Evolutionary conservation across 2,329 filamentous ascomycete species (phyloP).

Genomic region (Blumeriella jaapii): DNA sequence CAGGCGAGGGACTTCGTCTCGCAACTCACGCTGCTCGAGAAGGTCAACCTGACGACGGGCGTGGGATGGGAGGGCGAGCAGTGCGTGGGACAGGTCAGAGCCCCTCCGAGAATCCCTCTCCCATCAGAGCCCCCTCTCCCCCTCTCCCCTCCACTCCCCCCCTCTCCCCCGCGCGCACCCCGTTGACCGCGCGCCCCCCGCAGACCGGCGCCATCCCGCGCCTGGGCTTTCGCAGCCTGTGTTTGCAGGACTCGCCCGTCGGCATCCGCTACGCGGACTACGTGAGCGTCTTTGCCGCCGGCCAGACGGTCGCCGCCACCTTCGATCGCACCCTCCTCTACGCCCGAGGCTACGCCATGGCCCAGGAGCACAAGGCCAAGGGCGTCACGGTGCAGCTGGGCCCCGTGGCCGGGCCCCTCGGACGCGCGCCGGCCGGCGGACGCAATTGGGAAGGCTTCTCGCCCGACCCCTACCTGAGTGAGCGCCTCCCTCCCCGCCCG

Average conservation of each 20-base stretch:
- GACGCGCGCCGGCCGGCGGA: slow-evolving; percentile 54
- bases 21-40: slow-evolving; percentile 68
- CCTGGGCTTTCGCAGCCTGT: slow-evolving; percentile 26
- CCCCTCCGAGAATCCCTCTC: too few relatives aligned
- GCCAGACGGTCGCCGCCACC: slow-evolving; percentile 56
- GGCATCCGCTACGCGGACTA: slow-evolving; percentile 44
- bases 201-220: slow-evolving; percentile 24
- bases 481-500: too few relatives aligned
- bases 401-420: slow-evolving; percentile 62
- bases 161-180: too few relatives aligned
- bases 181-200: too few relatives aligned
- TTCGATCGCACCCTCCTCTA: slow-evolving; percentile 54
- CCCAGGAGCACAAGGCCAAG: slow-evolving; percentile 58
- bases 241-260: slow-evolving; percentile 27
- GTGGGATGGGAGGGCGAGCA: slow-evolving; percentile 30
- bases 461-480: slow-evolving; percentile 62
- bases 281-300: slow-evolving; percentile 58
- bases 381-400: slow-evolving; percentile 63
- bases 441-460: slow-evolving; percentile 59
- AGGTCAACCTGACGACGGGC: slow-evolving; percentile 90
- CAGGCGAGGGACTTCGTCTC: slow-evolving; percentile 59
- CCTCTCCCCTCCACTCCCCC: too few relatives aligned
- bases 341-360: slow-evolving; percentile 37
- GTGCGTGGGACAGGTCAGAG: slow-evolving; percentile 24
- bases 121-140: too few relatives aligned